Evolutionary conservation across 805 yeast species (phyloP).

Genomic region (Aciculoconidium aculeatum): DNA sequence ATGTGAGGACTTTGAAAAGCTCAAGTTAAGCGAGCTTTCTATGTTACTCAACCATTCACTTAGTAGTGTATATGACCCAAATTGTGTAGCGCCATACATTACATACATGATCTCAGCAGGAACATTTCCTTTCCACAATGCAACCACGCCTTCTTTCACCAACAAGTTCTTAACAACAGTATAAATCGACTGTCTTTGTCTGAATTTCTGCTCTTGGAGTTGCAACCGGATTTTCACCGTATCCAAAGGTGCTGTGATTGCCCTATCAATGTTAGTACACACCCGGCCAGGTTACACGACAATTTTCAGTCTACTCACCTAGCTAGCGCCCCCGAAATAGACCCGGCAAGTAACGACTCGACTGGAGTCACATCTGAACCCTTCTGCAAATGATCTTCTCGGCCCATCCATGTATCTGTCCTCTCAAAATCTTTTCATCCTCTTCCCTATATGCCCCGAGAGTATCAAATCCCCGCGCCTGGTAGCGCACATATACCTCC

Average conservation of each 20-base stretch:
- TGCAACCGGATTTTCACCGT: slow-evolving; percentile 74
- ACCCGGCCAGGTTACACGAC: not conserved
- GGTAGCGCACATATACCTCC: too few species aligned
- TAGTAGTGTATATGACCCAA: slow-evolving; percentile 58
- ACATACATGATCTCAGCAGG: slow-evolving; percentile 88
- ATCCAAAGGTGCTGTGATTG: slow-evolving; percentile 71
- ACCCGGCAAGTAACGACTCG: slow-evolving; percentile 64
- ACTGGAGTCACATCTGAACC: slow-evolving; percentile 48
- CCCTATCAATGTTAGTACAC: slow-evolving; percentile 34
- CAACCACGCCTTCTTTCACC: slow-evolving; percentile 60
- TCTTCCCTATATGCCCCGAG: too few species aligned
- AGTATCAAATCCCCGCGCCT: too few species aligned
- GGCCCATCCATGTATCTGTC: slow-evolving; percentile 10
- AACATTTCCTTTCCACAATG: slow-evolving; percentile 94
- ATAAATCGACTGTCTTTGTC: slow-evolving; percentile 6
- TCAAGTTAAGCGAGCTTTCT: slow-evolving; percentile 15
- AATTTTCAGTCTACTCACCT: slow-evolving; percentile 20
- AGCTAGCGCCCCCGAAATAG: slow-evolving; percentile 57
- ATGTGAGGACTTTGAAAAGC: slow-evolving; percentile 31
- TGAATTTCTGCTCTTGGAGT: slow-evolving; percentile 34
- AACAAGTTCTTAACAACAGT: slow-evolving; percentile 38
- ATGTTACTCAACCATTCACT: slow-evolving; percentile 38
- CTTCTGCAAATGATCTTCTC: slow-evolving; percentile 41
- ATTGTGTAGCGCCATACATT: slow-evolving; percentile 80
- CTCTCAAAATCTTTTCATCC: too few species aligned